Evolutionary conservation across 2,329 filamentous ascomycete species (phyloP).

Genomic region (Zopfia rhizophila): DNA sequence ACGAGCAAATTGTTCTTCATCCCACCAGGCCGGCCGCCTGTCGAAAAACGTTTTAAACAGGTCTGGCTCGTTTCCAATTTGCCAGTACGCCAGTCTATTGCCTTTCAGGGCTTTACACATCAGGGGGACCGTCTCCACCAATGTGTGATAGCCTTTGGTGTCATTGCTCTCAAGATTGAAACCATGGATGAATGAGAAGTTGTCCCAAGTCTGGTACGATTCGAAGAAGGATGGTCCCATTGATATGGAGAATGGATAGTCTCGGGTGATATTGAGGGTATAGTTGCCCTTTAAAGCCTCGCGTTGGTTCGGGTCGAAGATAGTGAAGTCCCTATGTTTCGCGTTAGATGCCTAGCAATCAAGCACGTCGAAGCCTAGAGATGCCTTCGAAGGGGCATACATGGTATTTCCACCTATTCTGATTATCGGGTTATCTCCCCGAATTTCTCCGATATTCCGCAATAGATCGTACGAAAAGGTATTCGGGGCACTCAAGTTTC

Average conservation of each 20-base stretch:
- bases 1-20: slow-evolving; percentile 63
- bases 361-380: no score
- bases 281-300: slow-evolving; percentile 64
- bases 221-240: slow-evolving; percentile 72
- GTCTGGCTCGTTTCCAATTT: slow-evolving; percentile 73
- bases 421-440: slow-evolving; percentile 67
- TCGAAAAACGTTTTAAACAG: slow-evolving; percentile 63
- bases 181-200: slow-evolving; percentile 67
- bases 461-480: slow-evolving; percentile 69
- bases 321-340: slow-evolving; percentile 61
- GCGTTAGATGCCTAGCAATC: no score
- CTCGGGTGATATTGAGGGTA: slow-evolving; percentile 60
- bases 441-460: slow-evolving; percentile 64
- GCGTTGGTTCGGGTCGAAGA: slow-evolving; percentile 65
- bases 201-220: slow-evolving; percentile 67
- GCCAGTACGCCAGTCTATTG: slow-evolving; percentile 65
- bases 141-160: slow-evolving; percentile 59
- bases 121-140: slow-evolving; percentile 65
- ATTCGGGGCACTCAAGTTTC: slow-evolving; percentile 66
- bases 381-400: no score
- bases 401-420: slow-evolving; percentile 74
- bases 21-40: slow-evolving; percentile 64
- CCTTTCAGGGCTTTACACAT: slow-evolving; percentile 66
- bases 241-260: slow-evolving; percentile 70
- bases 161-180: slow-evolving; percentile 69